Conservation (phyloP, 805 yeast species). For the Suhomyces sp. region DNA sequence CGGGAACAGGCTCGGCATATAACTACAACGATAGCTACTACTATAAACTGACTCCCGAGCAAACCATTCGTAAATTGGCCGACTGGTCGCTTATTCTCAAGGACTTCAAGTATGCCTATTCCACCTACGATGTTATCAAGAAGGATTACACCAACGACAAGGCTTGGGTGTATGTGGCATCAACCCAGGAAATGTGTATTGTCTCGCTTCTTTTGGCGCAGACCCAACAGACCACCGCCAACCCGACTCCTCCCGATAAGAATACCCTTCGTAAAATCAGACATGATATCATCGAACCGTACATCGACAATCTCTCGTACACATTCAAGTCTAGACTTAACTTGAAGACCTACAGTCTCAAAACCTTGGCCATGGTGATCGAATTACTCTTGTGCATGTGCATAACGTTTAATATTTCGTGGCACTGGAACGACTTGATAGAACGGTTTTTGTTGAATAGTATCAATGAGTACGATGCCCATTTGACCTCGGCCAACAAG, state of each 20-base stretch:
- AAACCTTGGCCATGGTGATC: conserved; percentile 62
- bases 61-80: conserved; percentile 74
- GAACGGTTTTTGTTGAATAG: conserved; percentile 45
- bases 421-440: conserved; percentile 46
- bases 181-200: conserved; percentile 86
- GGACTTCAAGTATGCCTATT: conserved; percentile 80
- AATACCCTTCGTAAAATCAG: conserved; percentile 47
- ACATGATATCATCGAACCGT: conserved; percentile 53
- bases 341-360: conserved; percentile 64
- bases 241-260: conserved; percentile 39
- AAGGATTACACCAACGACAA: conserved; percentile 75
- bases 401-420: conserved; percentile 36
- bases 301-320: conserved; percentile 69
- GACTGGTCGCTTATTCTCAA: conserved; percentile 92
- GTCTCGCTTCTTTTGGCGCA: conserved; percentile 64
- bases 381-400: conserved; percentile 64
- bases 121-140: conserved; percentile 77
- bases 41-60: conserved; percentile 62
- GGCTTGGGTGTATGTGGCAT: conserved; percentile 78
- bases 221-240: conserved; percentile 30
- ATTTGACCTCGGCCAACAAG: conserved; percentile 37
- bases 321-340: conserved; percentile 72
- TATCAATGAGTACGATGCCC: conserved; percentile 44
- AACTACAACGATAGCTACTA: conserved; percentile 57
- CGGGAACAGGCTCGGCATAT: conserved; percentile 29